Conservation (phyloP, 768 basidiomycete species). For the Dioszegia crocea region DNA sequence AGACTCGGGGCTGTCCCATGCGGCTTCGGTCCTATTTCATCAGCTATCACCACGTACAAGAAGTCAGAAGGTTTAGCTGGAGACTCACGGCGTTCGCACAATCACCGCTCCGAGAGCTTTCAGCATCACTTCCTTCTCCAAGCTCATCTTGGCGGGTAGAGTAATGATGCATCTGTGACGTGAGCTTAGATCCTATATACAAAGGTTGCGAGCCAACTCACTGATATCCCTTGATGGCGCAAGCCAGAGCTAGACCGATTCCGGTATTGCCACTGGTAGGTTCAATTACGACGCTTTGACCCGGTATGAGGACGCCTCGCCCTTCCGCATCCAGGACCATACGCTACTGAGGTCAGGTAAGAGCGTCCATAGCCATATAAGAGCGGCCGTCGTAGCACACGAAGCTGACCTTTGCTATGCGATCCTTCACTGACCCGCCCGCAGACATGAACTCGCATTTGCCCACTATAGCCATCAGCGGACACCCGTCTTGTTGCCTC, state of each 20-base stretch:
- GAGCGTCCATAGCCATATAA: too few species aligned
- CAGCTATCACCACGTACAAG: neutral
- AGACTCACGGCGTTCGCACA: slow-evolving; percentile 82
- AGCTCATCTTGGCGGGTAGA: slow-evolving; percentile 90
- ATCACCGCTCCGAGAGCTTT: slow-evolving; percentile 91
- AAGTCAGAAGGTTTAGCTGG: neutral
- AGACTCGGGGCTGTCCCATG: slow-evolving; percentile 79
- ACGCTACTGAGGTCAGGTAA: slow-evolving; percentile 49
- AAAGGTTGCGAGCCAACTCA: slow-evolving; percentile 18
- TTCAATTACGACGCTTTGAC: slow-evolving; percentile 87
- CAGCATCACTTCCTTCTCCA: slow-evolving; percentile 90
- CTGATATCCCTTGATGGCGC: slow-evolving; percentile 72
- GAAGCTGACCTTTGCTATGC: slow-evolving; percentile 67
- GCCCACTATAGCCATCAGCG: slow-evolving; percentile 57
- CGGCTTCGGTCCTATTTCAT: slow-evolving; percentile 35
- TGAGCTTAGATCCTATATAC: slow-evolving; percentile 52
- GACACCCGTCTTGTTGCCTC: neutral
- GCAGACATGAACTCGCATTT: slow-evolving; percentile 87
- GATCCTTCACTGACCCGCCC: slow-evolving; percentile 92
- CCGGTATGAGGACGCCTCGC: slow-evolving; percentile 77
- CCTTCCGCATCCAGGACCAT: slow-evolving; percentile 95
- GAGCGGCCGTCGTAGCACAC: too few species aligned
- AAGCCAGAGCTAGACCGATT: slow-evolving; percentile 87
- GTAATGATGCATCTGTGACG: slow-evolving; percentile 54
- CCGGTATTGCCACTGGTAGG: slow-evolving; percentile 87